Base-by-base conservation (phyloP, 116 monocot genomes). In the Phalaenopsis hybrid region DNA sequence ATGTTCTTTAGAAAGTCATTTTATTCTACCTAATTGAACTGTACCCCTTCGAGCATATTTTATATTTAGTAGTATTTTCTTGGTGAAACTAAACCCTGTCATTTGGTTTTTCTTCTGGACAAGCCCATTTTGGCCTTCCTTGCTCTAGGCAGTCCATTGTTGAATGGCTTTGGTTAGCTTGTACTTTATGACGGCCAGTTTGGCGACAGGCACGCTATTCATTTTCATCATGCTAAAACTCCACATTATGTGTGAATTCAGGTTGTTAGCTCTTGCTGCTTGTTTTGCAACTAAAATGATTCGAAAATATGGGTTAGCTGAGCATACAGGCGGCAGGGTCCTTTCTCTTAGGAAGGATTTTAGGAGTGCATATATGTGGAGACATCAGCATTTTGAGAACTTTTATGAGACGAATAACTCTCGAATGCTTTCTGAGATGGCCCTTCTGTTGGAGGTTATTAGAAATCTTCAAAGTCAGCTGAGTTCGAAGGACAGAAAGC, bases 201-300 rank as follows among this genome's bases (percentile, higher is more conserved):
- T 31, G 31, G 31, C 31, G 31, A 31, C 31, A 31, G 31, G 13
- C 28, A 72, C 16, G 34, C 5, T 12, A 0, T 37, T 72, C 41
- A 12, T 17, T 44, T 20, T 44, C 31, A 31, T 31, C 31, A 31
- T 20, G 49, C 20, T 23, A n/a, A 79, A 55, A 44, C 28, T 78
- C 55, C 65, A 37, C 21, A 8, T 77, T 51, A 31, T n/a, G 2
- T 69, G 41, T 81, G n/a, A 33, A 75, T 86, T 65, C 84, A 98
- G 98, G 87, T 85, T 93, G 78, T 81, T 98, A 72, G 77, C 83
- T 81, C 84, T 95, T 73, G 98, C 98, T 90, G 86, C 95, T 51
- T 83, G 90, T 80, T 98, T 95, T 93, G 98, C 98, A 55, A 95
- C 89, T 20, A 98, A 92, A 88, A 90, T 93, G 90, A 81, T 94